Conservation (phyloP, 257 asterid genomes). For the Solanum acaule region DNA sequence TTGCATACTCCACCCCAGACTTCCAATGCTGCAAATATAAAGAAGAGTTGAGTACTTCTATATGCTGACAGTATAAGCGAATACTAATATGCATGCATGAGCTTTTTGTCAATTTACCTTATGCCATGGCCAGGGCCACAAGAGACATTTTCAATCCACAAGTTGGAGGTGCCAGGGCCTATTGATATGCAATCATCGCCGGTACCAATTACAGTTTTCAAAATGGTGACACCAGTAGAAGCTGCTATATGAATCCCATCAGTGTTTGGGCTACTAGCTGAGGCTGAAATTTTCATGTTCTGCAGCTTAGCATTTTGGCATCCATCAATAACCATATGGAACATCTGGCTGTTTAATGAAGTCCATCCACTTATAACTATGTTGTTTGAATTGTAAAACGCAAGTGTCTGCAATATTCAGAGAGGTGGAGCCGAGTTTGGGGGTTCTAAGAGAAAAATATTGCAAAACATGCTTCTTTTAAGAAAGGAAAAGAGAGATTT, state of each 20-base stretch:
- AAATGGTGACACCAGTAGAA: neutral
- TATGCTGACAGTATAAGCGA: neutral
- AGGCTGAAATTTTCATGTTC: neutral
- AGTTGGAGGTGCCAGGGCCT: conserved; percentile 1
- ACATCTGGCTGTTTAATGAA: conserved; percentile 6
- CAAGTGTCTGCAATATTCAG: neutral
- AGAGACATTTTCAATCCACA: conserved; percentile 1
- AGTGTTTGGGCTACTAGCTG: conserved; percentile 2
- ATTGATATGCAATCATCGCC: neutral
- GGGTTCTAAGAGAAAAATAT: neutral
- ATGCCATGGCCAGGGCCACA: conserved; percentile 3
- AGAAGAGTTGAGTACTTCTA: neutral
- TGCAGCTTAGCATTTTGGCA: neutral
- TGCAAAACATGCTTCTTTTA: neutral
- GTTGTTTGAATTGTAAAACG: conserved; percentile 5
- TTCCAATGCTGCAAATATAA: neutral
- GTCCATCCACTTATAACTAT: neutral
- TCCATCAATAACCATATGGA: neutral
- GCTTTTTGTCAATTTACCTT: neutral
- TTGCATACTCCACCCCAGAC: neutral
- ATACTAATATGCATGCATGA: neutral
- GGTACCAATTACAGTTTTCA: neutral
- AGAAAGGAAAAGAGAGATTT: too few relatives aligned
- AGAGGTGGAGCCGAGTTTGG: neutral
- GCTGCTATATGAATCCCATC: conserved; percentile 1